Evolutionary conservation across 176 grass and related monocot genomes (phyloP).

Genomic region (Oryza australiensis): DNA sequence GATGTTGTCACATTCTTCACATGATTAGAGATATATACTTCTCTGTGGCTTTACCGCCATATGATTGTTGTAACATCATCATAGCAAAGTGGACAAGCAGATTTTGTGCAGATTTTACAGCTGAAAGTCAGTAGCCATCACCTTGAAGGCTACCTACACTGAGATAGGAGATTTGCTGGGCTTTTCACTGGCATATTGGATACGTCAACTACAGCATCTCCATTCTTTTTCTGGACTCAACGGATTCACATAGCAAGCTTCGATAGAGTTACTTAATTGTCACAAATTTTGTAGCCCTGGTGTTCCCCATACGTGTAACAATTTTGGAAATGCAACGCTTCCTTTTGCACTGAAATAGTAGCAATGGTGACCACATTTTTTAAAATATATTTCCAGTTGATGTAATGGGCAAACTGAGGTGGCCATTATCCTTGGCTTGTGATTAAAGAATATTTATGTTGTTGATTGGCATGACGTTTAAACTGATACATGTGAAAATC

Average conservation of each 20-base stretch:
- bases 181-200: slow-evolving; percentile 15
- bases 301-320: slow-evolving; percentile 2
- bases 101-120: slow-evolving; percentile 16
- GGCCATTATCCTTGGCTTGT: background rate
- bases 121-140: slow-evolving; percentile 32
- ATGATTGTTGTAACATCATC: slow-evolving; percentile 32
- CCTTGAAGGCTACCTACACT: slow-evolving; percentile 28
- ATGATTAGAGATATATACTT: slow-evolving; percentile 47
- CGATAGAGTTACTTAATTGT: background rate
- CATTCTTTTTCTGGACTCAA: slow-evolving; percentile 35
- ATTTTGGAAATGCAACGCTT: slow-evolving; percentile 3
- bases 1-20: slow-evolving; percentile 98
- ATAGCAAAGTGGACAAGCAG: slow-evolving; percentile 22
- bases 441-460: slow-evolving; percentile 4
- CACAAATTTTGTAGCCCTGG: slow-evolving; percentile 45
- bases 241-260: slow-evolving; percentile 25
- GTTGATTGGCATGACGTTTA: too few relatives aligned
- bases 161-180: slow-evolving; percentile 12
- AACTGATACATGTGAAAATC: too few relatives aligned
- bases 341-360: background rate
- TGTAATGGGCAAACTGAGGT: background rate
- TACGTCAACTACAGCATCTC: slow-evolving; percentile 21
- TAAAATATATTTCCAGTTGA: slow-evolving; percentile 11
- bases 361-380: background rate
- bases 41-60: background rate